A percentile compares a stretch with the other conserved stretches of the same genome.
Conservation (phyloP, 108 stramenopile genomes). For the Mediolabrus comicus region DNA sequence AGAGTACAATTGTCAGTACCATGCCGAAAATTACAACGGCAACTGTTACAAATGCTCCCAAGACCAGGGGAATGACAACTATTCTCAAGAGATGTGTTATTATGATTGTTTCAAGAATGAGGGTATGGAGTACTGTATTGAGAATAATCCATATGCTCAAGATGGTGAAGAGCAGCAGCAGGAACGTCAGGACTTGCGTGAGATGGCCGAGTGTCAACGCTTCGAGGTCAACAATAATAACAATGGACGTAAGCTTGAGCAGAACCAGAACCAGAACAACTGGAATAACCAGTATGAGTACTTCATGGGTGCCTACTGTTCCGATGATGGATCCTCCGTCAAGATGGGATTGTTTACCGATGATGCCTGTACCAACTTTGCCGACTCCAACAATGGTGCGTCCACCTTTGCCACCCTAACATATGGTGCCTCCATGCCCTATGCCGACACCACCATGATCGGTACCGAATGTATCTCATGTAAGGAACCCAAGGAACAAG, state of each 20-base stretch:
- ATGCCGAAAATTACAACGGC: neutral
- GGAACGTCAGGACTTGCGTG: slow-evolving; percentile 39
- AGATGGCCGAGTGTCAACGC: slow-evolving; percentile 43
- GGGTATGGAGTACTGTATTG: slow-evolving; percentile 66
- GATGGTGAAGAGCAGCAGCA: slow-evolving; percentile 48
- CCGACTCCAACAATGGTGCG: slow-evolving; percentile 48
- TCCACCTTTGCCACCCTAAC: slow-evolving; percentile 44
- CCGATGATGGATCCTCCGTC: slow-evolving; percentile 74
- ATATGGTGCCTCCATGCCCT: slow-evolving; percentile 57
- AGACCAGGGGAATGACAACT: slow-evolving; percentile 54
- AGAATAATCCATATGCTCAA: slow-evolving; percentile 64
- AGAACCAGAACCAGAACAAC: no score
- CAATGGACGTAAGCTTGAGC: no score
- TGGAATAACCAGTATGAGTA: slow-evolving; percentile 51
- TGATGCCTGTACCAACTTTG: slow-evolving; percentile 66
- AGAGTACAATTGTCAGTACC: slow-evolving; percentile 57
- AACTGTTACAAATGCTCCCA: slow-evolving; percentile 32
- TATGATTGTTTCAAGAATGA: slow-evolving; percentile 66
- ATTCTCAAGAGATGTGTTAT: slow-evolving; percentile 49
- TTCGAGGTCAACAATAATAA: no score
- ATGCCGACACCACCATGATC: slow-evolving; percentile 57
- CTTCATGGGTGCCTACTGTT: slow-evolving; percentile 81
- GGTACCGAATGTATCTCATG: slow-evolving; percentile 67
- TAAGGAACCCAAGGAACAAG: slow-evolving; percentile 51
- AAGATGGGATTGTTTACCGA: slow-evolving; percentile 79